Conservation (phyloP, 73 alveolate genomes). For the Uronychia setigera region DNA sequence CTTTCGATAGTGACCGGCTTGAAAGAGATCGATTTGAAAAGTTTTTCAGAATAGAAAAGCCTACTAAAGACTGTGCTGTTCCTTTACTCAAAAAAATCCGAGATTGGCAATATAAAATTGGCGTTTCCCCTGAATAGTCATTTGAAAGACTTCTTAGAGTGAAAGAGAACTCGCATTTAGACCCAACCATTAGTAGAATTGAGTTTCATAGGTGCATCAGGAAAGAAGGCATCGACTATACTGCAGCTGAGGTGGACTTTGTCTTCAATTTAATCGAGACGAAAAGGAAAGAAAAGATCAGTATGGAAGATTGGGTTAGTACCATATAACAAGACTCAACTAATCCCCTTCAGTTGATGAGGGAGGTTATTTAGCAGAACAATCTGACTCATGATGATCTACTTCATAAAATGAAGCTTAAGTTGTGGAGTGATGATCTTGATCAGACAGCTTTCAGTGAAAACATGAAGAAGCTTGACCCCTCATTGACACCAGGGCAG, state of each 20-base stretch:
- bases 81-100: constrained; percentile 11
- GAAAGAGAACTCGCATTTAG: not conserved
- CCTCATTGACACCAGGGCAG: constrained; percentile 47
- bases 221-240: constrained; percentile 8
- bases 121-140: constrained; percentile 31
- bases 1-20: no score
- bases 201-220: constrained; percentile 41
- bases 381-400: constrained; percentile 52
- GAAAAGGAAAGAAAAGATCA: constrained; percentile 29
- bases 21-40: no score
- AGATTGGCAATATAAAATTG: constrained; percentile 47
- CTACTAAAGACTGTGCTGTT: not conserved
- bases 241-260: constrained; percentile 53
- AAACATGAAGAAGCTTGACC: constrained; percentile 48
- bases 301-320: constrained; percentile 26
- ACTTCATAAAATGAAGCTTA: constrained; percentile 44
- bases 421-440: constrained; percentile 60
- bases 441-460: constrained; percentile 39
- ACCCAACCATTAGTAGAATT: not conserved
- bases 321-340: constrained; percentile 31
- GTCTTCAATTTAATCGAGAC: constrained; percentile 23
- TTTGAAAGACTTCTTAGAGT: constrained; percentile 13
- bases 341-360: constrained; percentile 33
- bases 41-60: not conserved
- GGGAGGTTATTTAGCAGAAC: constrained; percentile 44